Base-by-base conservation (phyloP, 345 rosid genomes). In the Acer negundo region DNA sequence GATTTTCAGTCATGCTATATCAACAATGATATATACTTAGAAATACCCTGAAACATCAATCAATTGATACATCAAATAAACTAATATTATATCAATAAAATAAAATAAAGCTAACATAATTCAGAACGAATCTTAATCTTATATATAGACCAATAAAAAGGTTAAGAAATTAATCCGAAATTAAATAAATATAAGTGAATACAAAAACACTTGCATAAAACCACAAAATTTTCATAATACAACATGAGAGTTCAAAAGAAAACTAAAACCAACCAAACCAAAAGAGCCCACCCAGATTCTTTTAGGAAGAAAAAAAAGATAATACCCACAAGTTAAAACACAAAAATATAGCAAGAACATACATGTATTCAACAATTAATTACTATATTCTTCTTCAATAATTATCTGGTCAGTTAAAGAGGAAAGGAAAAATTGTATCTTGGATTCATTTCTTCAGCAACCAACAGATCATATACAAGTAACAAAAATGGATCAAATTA, bases 1-100 rank as follows among this genome's bases (percentile, higher is more conserved):
- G 47, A 69, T 74, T 86, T 73, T 88, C 91, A 40, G 85, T 82
- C 95, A 91, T 91, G 69, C 81, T 85, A 69, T 59, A 67, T 64
- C 75, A 68, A 59, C 23, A 70, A 56, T n/a, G 64, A 67, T 23
- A 62, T 42, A 15, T 24, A 49, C 22, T 35, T 28, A 61, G 40
- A 51, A 15, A 58, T 20, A 6, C n/a, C 69, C 71, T 71, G 38
- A 62, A 23, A 62, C 12, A 40, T 35, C 1, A 38, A 40, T 67
- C 15, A 40, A 16, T 40, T 20, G 51, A 67, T 40, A 0, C 19
- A 26, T 53, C 35, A 17, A 70, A 23, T 49, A 13, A 65, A 35
- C 40, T 15, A 47, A 46, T 24, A 8, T 31, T 40, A 53, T 53
- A 53, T 17, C 7, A 4, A 53, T 0, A 15, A n/a, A n/a, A n/a